phyloP scores from a whole-genome alignment of 306 rosid species.

The Citrullus colocynthis region DNA sequence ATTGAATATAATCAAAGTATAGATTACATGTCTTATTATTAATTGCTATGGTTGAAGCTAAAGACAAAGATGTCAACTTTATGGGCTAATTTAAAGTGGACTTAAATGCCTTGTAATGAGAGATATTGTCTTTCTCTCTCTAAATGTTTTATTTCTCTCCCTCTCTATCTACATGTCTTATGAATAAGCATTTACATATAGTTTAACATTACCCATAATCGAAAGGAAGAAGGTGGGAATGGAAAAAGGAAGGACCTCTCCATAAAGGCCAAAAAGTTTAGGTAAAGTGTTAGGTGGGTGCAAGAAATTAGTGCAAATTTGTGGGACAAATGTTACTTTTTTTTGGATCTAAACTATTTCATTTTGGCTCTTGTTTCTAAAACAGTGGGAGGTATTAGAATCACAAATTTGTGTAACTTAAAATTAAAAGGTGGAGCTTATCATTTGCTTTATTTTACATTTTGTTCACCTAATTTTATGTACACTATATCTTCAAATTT shows the following conservation, averaged over 20 bases:
- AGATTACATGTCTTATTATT: background rate
- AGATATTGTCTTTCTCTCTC: background rate
- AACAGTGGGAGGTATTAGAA: background rate
- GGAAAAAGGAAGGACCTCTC: background rate
- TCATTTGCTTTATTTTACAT: too few relatives aligned
- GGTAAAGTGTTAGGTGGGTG: slow-evolving; percentile 30
- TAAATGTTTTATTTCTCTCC: background rate
- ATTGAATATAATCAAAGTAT: background rate
- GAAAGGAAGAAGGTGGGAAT: background rate
- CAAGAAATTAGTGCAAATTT: slow-evolving; percentile 16
- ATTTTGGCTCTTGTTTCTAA: background rate
- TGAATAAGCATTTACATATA: background rate
- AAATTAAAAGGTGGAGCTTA: background rate
- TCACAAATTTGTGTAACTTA: background rate
- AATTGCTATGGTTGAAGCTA: background rate
- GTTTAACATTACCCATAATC: background rate
- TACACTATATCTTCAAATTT: too few relatives aligned
- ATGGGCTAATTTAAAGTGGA: background rate
- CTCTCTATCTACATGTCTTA: background rate
- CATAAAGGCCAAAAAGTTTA: slow-evolving; percentile 42
- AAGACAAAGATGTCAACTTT: background rate
- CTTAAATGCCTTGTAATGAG: background rate
- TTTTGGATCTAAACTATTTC: background rate
- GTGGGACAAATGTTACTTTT: slow-evolving; percentile 23
- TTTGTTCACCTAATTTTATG: too few relatives aligned